Base-by-base conservation (phyloP, 2,329 filamentous ascomycete genomes). In the Penicillium janthinellum region DNA sequence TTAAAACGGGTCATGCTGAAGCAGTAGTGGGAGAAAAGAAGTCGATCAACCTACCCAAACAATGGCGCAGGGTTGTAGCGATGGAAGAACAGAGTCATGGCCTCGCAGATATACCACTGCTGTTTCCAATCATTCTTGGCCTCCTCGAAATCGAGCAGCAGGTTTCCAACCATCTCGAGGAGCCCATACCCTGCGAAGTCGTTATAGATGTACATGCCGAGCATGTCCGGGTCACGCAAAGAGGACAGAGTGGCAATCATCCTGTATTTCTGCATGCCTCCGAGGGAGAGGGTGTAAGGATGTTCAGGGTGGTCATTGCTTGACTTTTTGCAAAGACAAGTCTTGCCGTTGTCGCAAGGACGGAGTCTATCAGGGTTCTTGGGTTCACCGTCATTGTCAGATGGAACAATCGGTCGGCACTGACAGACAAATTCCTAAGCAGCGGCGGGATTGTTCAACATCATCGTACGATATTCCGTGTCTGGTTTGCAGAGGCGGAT, bases 131-230 rank as follows among this genome's bases (percentile, higher is more conserved):
- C 65, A 20, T 66, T 66, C 7, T 63, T 60, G 4, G 71, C 76
- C 54, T 79, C 75, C 3, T 68, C 64, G 44, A 78, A 79, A 52
- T 80, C 74, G 5, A 79, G 65, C 1, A 82, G 45, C 5, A 74
- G 59, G 54, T 82, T 83, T 64, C 82, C 71, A 4, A 81, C 25
- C 0, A 79, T 63, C 67, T 83, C 79, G 0, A 82, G 44, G 7
- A 69, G 54, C 1, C 80, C 80, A 47, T 79, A 81, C 3, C 59
- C 68, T 5, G 54, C 64, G 49, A 77, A 77, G 60, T 82, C 77
- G 54, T 81, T 82, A 65, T 73, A 81, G 2, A 75, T 75, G 64
- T 80, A 70, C 75, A 82, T 78, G 6, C 17, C 17, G 44, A 82
- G 81, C 39, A 60, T 60, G 50, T 82, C 79, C 1, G 75, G 58